Evolutionary conservation across 805 yeast genomes (phyloP), one percentile per base, ranked within the genome.

Genomic region (Ogataea polymorpha): DNA sequence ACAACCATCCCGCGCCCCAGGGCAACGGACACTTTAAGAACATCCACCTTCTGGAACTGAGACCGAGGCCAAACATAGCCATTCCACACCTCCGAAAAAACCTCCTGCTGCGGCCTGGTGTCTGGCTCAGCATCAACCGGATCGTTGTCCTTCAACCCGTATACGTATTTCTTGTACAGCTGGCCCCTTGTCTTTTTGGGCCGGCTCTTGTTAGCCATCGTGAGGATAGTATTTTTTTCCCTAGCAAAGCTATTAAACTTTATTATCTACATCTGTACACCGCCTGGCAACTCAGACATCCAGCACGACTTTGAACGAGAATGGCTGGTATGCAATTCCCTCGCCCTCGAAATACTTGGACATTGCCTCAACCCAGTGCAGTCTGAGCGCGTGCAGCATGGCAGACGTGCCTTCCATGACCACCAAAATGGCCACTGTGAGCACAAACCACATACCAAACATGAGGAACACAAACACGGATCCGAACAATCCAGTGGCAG

Each of bases 341-440:
- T 91, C 98, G 62, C 99, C 99, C 59, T 86, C 93, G 58, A 90
- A 93, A 68, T 84, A 95, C 70, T 93, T 93, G 48, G 96, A 88
- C 99, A 93, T 93, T 20, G 96, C 83, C 70, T 93, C 99, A 48
- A 93, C 99, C 99, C 99, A 93, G 64, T 93, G 99, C 59, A 93
- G 76, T 73, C 99, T 86, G 59, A 93, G 75, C n/a, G 97, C 85
- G 67, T 93, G 99, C 59, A 93, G 76, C 99, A 93, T 93, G 25
- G 99, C 99, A 18, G 97, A 88, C 0, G 99, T 93, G 44, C 99
- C 99, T 67, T 93, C 99, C 99, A 93, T 93, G 39, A 86, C 70
- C 11, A 93, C 98, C 58, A 93, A 74, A 54, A 93, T 88, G 56
- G 87, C 84, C 18, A 90, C 91, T 0, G 99, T 91, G 47, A 93